Base-by-base conservation (phyloP, 1,284 basidiomycete genomes). In the Peniophora sp. region DNA sequence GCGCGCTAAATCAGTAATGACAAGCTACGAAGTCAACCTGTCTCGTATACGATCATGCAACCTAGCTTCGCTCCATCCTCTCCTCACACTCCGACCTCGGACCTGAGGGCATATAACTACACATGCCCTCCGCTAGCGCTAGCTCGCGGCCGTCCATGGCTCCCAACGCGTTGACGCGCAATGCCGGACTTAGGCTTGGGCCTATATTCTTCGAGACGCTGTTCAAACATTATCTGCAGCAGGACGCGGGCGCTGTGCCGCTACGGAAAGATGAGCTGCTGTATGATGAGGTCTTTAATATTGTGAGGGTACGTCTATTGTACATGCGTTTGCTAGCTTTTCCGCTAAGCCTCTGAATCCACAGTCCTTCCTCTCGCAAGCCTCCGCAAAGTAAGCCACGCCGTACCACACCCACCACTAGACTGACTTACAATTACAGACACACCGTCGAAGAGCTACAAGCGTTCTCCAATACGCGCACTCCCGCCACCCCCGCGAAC, bases 401-500 rank as follows among this genome's bases (percentile, higher is more conserved):
- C 38, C 16, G 61, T 51, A 9, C 9, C 12, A 43, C 24, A 19
- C n/a, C 12, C 34, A 23, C 23, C 45, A 47, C 47, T n/a, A n/a
- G n/a, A n/a, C n/a, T n/a, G 32, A 2, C 32, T 39, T 35, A 11
- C 17, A 25, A 23, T 48, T 9, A 20, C 52, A 77, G 77, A 53
- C 87, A 92, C 64, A 84, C 89, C 0, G 84, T 94, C 2, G 90
- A 94, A 63, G 89, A 93, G 49, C 70, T 93, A 0, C 92, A 96
- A 65, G 74, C 78, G 34, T 93, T 96, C 60, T 82, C 88, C 3
- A 93, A 95, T 61, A 88, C 85, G 0, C 81, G 85, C 16, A 92
- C 91, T 0, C 91, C 91, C 0, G 82, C 91, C 2, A 91, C 94
- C 2, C 93, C 93, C 41, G 94, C 89, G 83, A 87, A 93, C 2